Percentiles rank a stretch among this genome's conserved stretches.
These are phyloP conservation scores for Nemania abortiva DNA, from an alignment of 2,329 filamentous ascomycete genomes.

Conservation along the genomic window DNA sequence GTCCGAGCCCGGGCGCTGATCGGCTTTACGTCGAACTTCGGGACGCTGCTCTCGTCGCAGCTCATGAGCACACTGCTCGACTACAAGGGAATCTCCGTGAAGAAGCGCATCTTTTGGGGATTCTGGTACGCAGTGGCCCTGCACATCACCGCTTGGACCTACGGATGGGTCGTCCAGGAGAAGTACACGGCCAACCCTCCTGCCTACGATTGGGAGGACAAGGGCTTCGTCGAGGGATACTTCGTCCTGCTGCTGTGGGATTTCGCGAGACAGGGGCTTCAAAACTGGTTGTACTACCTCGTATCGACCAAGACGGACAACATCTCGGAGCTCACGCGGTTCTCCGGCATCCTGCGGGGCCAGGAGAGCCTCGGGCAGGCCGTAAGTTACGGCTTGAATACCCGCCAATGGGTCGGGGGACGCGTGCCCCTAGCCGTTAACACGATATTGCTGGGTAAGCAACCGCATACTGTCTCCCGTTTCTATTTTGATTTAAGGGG, in stretches of 20 bases:
- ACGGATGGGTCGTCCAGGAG: constrained; percentile 65
- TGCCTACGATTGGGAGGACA: constrained; percentile 73
- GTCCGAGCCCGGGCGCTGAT: constrained; percentile 77
- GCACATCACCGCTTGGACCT: constrained; percentile 63
- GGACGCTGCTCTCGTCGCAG: constrained; percentile 74
- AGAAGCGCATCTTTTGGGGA: constrained; percentile 58
- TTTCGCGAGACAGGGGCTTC: constrained; percentile 64
- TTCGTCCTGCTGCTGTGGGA: constrained; percentile 74
- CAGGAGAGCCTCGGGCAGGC: constrained; percentile 58
- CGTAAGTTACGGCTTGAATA: constrained; percentile 56
- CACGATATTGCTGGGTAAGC: constrained; percentile 55
- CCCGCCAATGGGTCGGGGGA: constrained; percentile 54
- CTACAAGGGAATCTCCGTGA: constrained; percentile 41
- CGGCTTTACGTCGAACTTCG: constrained; percentile 76
- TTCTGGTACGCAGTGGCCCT: constrained; percentile 60
- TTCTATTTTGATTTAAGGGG: background rate
- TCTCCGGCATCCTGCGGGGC: constrained; percentile 56
- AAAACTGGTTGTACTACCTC: constrained; percentile 69
- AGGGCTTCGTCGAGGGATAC: constrained; percentile 75
- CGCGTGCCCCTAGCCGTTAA: constrained; percentile 56
- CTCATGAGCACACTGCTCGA: constrained; percentile 53
- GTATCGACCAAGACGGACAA: constrained; percentile 67
- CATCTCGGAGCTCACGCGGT: constrained; percentile 62
- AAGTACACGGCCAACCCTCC: constrained; percentile 63
- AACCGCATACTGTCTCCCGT: background rate